These are phyloP conservation scores for Mortierella antarctica DNA, from an alignment of 192 early-diverging fungal species.

Conservation along the genomic window DNA sequence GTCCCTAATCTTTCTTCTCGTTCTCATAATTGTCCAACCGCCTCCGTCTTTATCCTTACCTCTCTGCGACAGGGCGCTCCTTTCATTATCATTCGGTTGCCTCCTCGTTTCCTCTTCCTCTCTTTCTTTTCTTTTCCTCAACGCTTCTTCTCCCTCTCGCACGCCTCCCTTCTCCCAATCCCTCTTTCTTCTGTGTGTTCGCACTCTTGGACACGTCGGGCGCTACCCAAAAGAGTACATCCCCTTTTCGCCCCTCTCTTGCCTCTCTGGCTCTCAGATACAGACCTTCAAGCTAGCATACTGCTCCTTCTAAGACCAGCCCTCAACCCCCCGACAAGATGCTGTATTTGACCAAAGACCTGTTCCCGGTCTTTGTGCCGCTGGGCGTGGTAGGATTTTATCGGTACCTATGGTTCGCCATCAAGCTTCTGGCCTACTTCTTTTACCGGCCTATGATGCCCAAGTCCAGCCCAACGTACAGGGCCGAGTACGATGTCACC, in stretches of 20 bases:
- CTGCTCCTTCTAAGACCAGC: neutral
- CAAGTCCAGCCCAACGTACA: conserved; percentile 66
- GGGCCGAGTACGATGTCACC: conserved; percentile 69
- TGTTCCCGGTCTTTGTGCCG: conserved; percentile 75
- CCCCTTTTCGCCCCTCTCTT: neutral
- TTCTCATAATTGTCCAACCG: neutral
- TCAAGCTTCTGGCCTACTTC: conserved; percentile 71
- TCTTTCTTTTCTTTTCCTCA: neutral
- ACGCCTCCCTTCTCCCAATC: neutral
- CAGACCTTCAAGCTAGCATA: neutral
- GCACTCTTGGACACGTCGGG: neutral
- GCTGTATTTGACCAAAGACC: conserved; percentile 77
- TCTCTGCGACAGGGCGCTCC: neutral
- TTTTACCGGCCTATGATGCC: conserved; percentile 73
- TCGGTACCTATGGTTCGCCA: conserved; percentile 76
- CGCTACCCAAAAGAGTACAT: neutral
- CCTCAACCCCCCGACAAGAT: conserved; percentile 35
- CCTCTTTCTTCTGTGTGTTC: neutral
- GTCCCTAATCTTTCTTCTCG: neutral
- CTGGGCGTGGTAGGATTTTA: conserved; percentile 79
- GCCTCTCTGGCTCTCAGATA: neutral
- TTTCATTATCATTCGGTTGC: neutral
- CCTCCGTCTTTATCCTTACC: conserved; percentile 6
- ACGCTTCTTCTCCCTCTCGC: neutral
- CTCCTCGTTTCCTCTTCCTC: neutral